Evolutionary conservation across 192 early-diverging fungal species (phyloP).

Genomic region (Dissophora globulifera): DNA sequence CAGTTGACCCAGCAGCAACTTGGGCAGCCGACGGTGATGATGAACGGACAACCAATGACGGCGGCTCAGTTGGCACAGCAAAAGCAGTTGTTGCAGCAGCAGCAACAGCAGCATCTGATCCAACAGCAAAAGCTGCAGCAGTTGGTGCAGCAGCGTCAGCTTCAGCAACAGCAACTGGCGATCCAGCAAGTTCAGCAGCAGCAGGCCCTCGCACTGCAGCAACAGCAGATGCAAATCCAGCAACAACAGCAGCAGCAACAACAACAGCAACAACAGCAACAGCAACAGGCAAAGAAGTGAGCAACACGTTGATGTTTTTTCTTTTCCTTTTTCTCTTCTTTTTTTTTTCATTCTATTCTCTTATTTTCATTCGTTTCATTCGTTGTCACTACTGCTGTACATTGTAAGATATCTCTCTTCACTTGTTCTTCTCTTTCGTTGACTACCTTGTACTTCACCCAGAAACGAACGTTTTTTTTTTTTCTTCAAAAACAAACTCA

Average conservation of each 20-base stretch:
- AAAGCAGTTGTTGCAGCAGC: constrained; percentile 29
- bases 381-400: constrained; percentile 1
- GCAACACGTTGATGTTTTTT: not conserved
- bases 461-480: too few species aligned
- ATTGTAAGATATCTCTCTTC: constrained; percentile 1
- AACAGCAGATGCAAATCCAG: constrained; percentile 20
- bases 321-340: not conserved
- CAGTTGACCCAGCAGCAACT: constrained; percentile 27
- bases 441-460: not conserved
- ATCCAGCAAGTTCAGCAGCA: constrained; percentile 29
- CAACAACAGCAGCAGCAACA: constrained; percentile 43
- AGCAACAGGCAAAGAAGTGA: constrained; percentile 33
- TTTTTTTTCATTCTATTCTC: too few species aligned
- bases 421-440: not conserved
- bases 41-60: constrained; percentile 40
- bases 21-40: not conserved
- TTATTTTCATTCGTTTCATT: not conserved
- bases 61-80: constrained; percentile 35
- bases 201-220: constrained; percentile 21
- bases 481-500: too few species aligned
- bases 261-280: constrained; percentile 41
- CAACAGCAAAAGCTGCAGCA: constrained; percentile 42
- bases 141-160: constrained; percentile 19
- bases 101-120: constrained; percentile 26
- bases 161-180: constrained; percentile 30